phyloP scores from a whole-genome alignment of 805 yeast genomes.

The Kuraishia piskuri region DNA sequence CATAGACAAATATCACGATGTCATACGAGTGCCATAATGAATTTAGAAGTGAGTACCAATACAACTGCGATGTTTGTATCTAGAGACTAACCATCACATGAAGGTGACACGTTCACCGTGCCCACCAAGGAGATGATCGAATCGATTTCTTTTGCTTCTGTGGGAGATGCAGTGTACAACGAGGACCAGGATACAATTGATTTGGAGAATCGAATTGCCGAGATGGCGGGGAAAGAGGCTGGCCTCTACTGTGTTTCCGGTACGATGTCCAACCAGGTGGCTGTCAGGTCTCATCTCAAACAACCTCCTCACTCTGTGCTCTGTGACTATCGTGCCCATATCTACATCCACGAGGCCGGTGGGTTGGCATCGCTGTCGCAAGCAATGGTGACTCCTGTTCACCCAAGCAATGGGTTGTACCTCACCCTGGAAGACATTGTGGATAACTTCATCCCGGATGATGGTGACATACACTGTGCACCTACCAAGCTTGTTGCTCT shows the following conservation, averaged over 20 bases:
- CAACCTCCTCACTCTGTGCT: constrained; percentile 84
- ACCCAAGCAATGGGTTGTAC: constrained; percentile 67
- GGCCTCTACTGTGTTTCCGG: constrained; percentile 85
- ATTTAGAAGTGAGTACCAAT: constrained; percentile 40
- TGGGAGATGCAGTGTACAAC: constrained; percentile 85
- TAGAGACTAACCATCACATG: neutral
- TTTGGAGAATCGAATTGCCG: constrained; percentile 57
- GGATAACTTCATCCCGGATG: constrained; percentile 54
- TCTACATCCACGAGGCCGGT: constrained; percentile 80
- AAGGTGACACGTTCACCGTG: constrained; percentile 75
- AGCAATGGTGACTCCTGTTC: constrained; percentile 84
- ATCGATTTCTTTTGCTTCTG: constrained; percentile 46
- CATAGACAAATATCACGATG: neutral
- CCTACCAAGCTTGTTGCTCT: constrained; percentile 80
- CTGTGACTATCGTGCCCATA: constrained; percentile 83
- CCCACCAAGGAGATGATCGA: constrained; percentile 71
- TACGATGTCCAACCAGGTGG: constrained; percentile 85
- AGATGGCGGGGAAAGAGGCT: constrained; percentile 69
- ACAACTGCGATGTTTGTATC: too few species aligned
- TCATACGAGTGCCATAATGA: constrained; percentile 29
- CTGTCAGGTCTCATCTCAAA: constrained; percentile 59
- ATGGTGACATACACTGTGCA: constrained; percentile 80
- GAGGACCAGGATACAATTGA: constrained; percentile 68
- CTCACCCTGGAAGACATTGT: constrained; percentile 75
- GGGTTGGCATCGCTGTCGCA: constrained; percentile 85